These are phyloP conservation scores for Zoysia pacifica DNA, from an alignment of 176 grass and related monocot genomes.

Conservation along the genomic window DNA sequence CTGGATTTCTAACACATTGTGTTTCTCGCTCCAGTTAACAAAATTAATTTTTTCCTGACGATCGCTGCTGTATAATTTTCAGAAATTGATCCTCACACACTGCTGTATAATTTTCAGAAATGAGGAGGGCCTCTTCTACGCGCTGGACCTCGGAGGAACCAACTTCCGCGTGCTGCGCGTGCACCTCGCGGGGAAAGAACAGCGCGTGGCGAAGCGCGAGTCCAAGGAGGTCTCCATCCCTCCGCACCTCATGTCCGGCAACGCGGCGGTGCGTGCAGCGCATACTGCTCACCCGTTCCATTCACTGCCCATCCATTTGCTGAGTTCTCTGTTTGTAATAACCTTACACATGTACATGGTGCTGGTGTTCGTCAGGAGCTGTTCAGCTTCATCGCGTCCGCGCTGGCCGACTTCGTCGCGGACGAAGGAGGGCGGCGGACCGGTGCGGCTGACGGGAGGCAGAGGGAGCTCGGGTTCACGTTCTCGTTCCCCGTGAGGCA, in stretches of 20 bases:
- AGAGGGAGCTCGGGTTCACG: conserved; percentile 79
- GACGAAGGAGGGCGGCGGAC: conserved; percentile 20
- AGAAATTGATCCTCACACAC: too few species aligned
- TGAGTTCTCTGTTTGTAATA: too few species aligned
- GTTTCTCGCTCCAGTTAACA: too few species aligned
- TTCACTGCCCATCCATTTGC: background rate
- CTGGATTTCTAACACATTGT: too few species aligned
- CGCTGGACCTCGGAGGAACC: conserved; percentile 81
- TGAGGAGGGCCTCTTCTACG: conserved; percentile 76
- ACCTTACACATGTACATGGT: too few species aligned
- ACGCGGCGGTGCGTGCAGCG: conserved; percentile 22
- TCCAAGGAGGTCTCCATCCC: conserved; percentile 74
- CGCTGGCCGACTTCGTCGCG: conserved; percentile 43
- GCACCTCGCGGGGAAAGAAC: conserved; percentile 61
- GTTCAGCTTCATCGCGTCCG: conserved; percentile 76
- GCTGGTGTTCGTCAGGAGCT: conserved; percentile 47
- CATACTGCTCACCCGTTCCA: background rate
- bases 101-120: conserved; percentile 28
- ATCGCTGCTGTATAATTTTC: too few species aligned
- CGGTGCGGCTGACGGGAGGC: conserved; percentile 15
- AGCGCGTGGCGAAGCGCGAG: conserved; percentile 50
- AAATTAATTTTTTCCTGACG: too few species aligned
- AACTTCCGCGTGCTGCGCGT: conserved; percentile 85
- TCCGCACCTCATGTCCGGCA: conserved; percentile 74
- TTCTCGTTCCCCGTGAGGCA: conserved; percentile 94